Conservation (phyloP, 129 eudicot genomes). For the Artemisia tridentata region DNA sequence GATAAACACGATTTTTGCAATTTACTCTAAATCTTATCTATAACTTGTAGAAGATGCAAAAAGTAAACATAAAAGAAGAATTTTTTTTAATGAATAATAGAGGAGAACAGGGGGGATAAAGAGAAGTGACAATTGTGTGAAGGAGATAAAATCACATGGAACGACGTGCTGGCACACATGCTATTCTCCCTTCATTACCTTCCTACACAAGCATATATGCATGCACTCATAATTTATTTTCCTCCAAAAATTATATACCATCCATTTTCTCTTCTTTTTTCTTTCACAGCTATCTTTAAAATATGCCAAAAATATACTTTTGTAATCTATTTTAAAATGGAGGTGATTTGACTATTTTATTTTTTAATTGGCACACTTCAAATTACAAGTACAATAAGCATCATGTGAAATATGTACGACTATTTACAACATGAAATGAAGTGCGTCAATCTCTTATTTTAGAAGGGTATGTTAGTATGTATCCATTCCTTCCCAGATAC, state of each 20-base stretch:
- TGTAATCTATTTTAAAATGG: too few species aligned
- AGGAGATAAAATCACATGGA: constrained; percentile 29
- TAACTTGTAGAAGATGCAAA: too few species aligned
- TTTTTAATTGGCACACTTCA: too few species aligned
- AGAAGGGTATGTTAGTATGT: too few species aligned
- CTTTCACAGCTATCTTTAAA: neutral
- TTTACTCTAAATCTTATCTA: too few species aligned
- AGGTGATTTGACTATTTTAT: too few species aligned
- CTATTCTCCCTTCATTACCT: constrained; percentile 7
- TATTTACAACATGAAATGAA: too few species aligned
- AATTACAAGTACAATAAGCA: too few species aligned
- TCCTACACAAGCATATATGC: constrained; percentile 21
- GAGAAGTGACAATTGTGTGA: neutral
- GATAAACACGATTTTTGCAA: too few species aligned
- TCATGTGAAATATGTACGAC: too few species aligned
- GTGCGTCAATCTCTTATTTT: too few species aligned
- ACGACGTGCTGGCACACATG: constrained; percentile 41
- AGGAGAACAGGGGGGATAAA: neutral
- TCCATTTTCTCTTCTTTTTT: neutral
- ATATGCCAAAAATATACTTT: neutral
- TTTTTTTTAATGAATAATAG: neutral
- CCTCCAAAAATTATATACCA: neutral
- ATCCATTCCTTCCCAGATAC: too few species aligned
- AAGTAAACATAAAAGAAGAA: neutral
- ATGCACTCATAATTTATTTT: neutral